Evolutionary conservation across 179 eudicot species (phyloP), one percentile per base, ranked within the genome.

Genomic region (Silene coronaria): DNA sequence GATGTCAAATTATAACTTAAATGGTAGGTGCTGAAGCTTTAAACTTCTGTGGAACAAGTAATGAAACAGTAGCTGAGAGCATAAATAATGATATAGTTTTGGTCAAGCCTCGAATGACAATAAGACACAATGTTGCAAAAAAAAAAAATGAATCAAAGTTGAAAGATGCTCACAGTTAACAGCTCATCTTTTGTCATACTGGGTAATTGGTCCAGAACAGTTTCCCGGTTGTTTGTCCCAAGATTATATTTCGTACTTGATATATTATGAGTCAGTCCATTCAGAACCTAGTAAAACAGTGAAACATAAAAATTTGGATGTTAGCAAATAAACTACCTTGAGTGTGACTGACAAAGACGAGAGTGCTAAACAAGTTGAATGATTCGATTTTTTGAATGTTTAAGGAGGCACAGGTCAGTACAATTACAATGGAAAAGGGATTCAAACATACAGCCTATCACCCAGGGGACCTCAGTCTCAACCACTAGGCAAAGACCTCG

Each of bases 201-300:
- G 11, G 99, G 99, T 80, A 95, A 86, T 74, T 84, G 83, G 82
- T 95, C 96, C 85, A 92, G 81, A 62, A 92, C 86, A 86, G 97
- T 95, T 80, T 89, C 96, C 68, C 84, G 84, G 21, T 89, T 88
- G 75, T 84, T 89, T 69, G 83, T 88, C 78, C 97, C 96, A 75
- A 84, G 85, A 81, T 84, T 83, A 77, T 79, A 90, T 81, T 92
- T 95, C 48, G 91, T 82, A 80, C 95, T 88, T 60, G 93, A 89
- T 77, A 95, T 95, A 82, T 48, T 88, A 75, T 89, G 92, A 66
- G 89, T 92, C 86, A 92, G 85, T 69, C 84, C 85, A 71, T 77
- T 81, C 67, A 89, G 79, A 75, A 92, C 97, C 99, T 95, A 79
- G 57, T 72, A 34, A 63, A 78, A 24, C 19, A 62, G 69, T 3